Base-by-base conservation (phyloP, 2,329 filamentous ascomycete species). In the Atkinsonella texensis region DNA sequence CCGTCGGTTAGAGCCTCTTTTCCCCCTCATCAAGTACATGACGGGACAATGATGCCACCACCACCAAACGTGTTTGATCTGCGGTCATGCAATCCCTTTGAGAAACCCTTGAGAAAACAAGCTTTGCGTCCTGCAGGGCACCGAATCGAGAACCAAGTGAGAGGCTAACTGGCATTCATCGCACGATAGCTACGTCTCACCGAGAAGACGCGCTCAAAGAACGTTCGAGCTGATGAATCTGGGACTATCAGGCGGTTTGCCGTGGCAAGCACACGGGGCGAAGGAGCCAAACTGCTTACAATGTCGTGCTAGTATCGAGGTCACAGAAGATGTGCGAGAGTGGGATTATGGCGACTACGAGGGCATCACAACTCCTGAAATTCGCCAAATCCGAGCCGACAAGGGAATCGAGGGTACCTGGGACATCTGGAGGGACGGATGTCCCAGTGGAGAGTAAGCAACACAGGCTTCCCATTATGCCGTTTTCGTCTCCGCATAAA, bases 381-480 rank as follows among this genome's bases (percentile, higher is more conserved):
- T 94, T 62, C 74, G 78, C 48, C 73, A 74, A 49, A 61, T 70
- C 57, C 77, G 78, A 48, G 73, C 69, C 54, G 71, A 76, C 60
- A 71, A 80, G 53, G 86, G 85, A 8, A 70, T 77, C 18, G 57
- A 71, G 41, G 74, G 71, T 4, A 65, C 69, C 23, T 94, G 88
- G 88, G 85, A 93, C 69, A 94, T 95, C 57, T 95, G 89, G 89
- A 74, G 72, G n/a, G 88, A 94, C 63, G 89, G 89, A 0, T 95
- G 89, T 67, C 85, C 84, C 1, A 86, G 83, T 3, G 89, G 89
- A 65, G 89, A 95, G 84, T 87, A 68, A 66, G 81, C 75, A n/a
- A 9, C 17, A 12, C 4, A n/a, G 31, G 40, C 33, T 15, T 18
- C 5, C 8, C 40, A 23, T 12, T 38, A 39, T 13, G 18, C 2